These are phyloP conservation scores for Tetrahymena malaccensis DNA, from an alignment of 73 alveolate genomes.

Conservation along the genomic window DNA sequence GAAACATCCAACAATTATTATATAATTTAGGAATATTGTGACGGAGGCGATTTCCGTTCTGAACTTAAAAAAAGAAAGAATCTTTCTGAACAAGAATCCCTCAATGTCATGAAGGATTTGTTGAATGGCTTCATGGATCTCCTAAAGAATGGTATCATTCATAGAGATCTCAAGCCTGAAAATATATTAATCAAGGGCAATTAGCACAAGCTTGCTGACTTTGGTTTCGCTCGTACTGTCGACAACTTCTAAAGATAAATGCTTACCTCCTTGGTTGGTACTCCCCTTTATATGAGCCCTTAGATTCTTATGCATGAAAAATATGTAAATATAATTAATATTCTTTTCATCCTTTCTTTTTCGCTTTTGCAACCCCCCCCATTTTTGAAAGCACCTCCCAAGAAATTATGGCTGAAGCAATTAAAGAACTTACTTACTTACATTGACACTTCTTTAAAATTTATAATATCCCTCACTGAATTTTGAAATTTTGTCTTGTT, in stretches of 20 bases:
- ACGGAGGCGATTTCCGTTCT: conserved; percentile 50
- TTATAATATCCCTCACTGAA: neutral
- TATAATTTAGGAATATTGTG: conserved; percentile 42
- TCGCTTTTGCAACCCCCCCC: neutral
- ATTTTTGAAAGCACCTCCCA: too few relatives aligned
- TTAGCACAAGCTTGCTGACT: conserved; percentile 33
- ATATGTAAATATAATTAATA: neutral
- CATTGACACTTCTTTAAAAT: neutral
- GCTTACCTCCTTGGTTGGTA: conserved; percentile 26
- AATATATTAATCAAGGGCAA: conserved; percentile 12
- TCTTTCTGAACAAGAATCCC: conserved; percentile 5
- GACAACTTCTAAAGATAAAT: conserved; percentile 20
- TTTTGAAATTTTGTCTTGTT: neutral
- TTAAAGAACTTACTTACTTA: neutral
- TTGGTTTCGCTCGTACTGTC: conserved; percentile 27
- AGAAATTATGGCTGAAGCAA: too few relatives aligned
- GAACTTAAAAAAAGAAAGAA: conserved; percentile 12
- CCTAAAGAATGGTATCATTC: conserved; percentile 37
- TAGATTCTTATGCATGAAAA: conserved; percentile 16
- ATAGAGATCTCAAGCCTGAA: conserved; percentile 40
- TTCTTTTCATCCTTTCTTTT: neutral
- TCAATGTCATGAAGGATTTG: conserved; percentile 4
- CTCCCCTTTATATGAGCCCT: conserved; percentile 38
- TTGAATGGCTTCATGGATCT: conserved; percentile 33
- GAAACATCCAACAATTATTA: conserved; percentile 47